These are phyloP conservation scores for Tricholoma sp. DNA, from an alignment of 768 basidiomycete genomes.

Conservation along the genomic window DNA sequence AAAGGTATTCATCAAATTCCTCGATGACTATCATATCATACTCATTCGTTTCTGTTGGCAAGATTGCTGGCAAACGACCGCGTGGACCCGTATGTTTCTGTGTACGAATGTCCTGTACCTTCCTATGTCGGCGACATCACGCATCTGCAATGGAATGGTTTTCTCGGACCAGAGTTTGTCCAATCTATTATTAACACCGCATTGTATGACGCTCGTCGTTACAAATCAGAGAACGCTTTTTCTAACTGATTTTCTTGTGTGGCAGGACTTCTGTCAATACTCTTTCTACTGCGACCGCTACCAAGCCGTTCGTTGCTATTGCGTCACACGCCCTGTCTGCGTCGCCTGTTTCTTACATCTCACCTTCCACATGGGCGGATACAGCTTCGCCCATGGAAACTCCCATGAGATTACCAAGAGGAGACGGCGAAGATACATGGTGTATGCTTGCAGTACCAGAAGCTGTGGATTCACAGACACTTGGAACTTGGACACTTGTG, in stretches of 20 bases:
- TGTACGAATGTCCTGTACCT: constrained; percentile 53
- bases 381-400: constrained; percentile 13
- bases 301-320: constrained; percentile 35
- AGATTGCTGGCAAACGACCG: constrained; percentile 56
- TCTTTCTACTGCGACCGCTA: not conserved
- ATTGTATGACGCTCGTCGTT: constrained; percentile 24
- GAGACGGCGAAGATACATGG: constrained; percentile 51
- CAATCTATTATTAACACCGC: constrained; percentile 43
- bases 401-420: constrained; percentile 37
- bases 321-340: constrained; percentile 38
- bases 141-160: constrained; percentile 57
- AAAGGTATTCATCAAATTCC: constrained; percentile 39
- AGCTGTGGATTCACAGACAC: constrained; percentile 2
- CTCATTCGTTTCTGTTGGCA: constrained; percentile 20
- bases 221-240: not conserved
- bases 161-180: constrained; percentile 49
- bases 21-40: not conserved
- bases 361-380: constrained; percentile 17
- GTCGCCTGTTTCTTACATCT: constrained; percentile 50
- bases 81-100: constrained; percentile 62
- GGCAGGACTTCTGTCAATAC: constrained; percentile 7
- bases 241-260: not conserved
- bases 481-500: constrained; percentile 30
- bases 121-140: constrained; percentile 40
- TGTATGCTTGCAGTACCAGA: constrained; percentile 33